These are phyloP conservation scores for Lactifluus pinguis DNA, from an alignment of 768 basidiomycete species.

Conservation along the genomic window DNA sequence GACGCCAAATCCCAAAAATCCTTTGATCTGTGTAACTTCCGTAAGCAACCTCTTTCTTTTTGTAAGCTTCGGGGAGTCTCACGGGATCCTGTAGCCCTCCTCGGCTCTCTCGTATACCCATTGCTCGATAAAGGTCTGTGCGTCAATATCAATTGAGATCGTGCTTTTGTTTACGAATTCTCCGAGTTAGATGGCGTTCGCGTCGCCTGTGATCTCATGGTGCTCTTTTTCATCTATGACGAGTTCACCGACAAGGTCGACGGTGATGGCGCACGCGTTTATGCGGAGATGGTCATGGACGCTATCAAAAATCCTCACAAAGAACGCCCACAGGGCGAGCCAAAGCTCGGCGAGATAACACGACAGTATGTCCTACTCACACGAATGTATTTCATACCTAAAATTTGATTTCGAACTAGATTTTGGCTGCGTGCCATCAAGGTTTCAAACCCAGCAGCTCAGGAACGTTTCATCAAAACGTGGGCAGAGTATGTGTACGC, in stretches of 20 bases:
- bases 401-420: not conserved
- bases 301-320: not conserved
- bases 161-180: not conserved
- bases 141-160: not conserved
- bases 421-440: not conserved
- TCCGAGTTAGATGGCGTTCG: not conserved
- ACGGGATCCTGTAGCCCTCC: not conserved
- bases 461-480: constrained; percentile 25
- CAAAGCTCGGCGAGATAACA: not conserved
- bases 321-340: not conserved
- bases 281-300: not conserved
- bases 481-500: constrained; percentile 27
- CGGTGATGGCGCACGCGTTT: not conserved
- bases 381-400: not conserved
- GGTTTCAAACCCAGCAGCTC: not conserved
- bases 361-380: not conserved
- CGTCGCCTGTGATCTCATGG: not conserved
- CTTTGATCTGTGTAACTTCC: not conserved
- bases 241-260: constrained; percentile 2
- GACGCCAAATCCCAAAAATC: not conserved
- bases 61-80: not conserved
- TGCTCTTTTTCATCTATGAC: not conserved
- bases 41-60: not conserved
- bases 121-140: not conserved
- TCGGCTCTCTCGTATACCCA: not conserved